Percentiles rank a stretch among this genome's conserved stretches.
phyloP scores from a whole-genome alignment of 2,329 filamentous ascomycete genomes.

The Alternaria sp. region DNA sequence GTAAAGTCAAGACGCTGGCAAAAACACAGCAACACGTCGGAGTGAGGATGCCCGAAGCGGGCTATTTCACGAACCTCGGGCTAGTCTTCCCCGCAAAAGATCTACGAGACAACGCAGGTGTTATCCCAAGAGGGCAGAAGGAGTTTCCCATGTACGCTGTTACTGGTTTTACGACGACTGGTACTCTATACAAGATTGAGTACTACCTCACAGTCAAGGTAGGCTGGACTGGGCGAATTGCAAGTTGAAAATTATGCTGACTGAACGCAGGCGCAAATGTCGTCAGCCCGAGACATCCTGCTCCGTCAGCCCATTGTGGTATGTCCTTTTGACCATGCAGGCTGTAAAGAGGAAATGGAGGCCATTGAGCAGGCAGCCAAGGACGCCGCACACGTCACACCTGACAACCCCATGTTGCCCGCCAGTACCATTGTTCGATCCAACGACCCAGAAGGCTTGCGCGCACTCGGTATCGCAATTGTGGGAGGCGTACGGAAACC shows the following conservation, averaged over 20 bases:
- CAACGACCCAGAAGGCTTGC: conserved; percentile 70
- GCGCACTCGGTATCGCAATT: conserved; percentile 66
- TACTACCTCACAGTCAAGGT: conserved; percentile 96
- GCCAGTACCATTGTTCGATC: conserved; percentile 81
- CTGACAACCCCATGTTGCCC: conserved; percentile 91
- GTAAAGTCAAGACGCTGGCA: conserved; percentile 84
- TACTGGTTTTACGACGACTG: conserved; percentile 89
- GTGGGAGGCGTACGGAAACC: conserved; percentile 68
- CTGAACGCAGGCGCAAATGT: conserved; percentile 75
- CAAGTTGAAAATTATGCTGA: conserved; percentile 10
- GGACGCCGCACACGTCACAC: conserved; percentile 86
- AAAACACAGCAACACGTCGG: conserved; percentile 83
- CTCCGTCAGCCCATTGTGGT: conserved; percentile 94
- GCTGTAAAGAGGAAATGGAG: conserved; percentile 98
- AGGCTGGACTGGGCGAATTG: conserved; percentile 21
- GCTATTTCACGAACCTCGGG: conserved; percentile 91
- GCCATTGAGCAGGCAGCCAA: conserved; percentile 95
- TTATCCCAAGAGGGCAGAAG: conserved; percentile 82
- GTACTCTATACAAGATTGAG: conserved; percentile 96
- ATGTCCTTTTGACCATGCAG: conserved; percentile 91
- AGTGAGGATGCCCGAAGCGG: conserved; percentile 84
- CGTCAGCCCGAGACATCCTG: conserved; percentile 84
- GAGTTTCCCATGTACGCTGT: conserved; percentile 90
- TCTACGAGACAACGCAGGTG: conserved; percentile 82
- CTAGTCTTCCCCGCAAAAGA: conserved; percentile 91